Evolutionary conservation across 1,284 basidiomycete genomes (phyloP).

Genomic region (Cryptococcus floricola): DNA sequence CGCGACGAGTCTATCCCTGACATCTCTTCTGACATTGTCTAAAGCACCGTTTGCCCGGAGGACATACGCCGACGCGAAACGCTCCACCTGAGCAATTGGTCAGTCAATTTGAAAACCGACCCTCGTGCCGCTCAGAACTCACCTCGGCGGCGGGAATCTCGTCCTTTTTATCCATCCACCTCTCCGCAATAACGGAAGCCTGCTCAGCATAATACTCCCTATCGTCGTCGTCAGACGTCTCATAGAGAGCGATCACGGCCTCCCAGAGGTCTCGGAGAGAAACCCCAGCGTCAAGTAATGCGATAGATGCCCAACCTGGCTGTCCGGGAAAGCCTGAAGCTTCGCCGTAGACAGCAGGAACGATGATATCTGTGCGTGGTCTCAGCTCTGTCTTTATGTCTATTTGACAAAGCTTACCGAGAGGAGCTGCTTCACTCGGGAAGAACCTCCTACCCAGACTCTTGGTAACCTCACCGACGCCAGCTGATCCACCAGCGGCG

Average conservation of each 20-base stretch:
- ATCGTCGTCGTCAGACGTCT: constrained; percentile 32
- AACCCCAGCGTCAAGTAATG: constrained; percentile 38
- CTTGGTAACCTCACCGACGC: constrained; percentile 53
- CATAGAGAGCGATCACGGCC: constrained; percentile 25
- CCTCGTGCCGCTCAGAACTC: constrained; percentile 4
- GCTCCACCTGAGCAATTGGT: constrained; percentile 25
- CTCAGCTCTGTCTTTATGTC: background rate
- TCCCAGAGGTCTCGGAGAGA: constrained; percentile 40
- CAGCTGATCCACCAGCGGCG: constrained; percentile 44
- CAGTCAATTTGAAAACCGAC: background rate
- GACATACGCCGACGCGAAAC: constrained; percentile 38
- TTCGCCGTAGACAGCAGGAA: constrained; percentile 33
- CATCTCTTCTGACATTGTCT: constrained; percentile 23
- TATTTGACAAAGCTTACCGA: constrained; percentile 59
- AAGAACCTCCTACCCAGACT: constrained; percentile 78
- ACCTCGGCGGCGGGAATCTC: constrained; percentile 40
- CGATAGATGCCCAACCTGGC: constrained; percentile 33
- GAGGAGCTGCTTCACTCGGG: constrained; percentile 86
- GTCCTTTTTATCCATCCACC: constrained; percentile 24
- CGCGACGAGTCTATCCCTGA: constrained; percentile 29
- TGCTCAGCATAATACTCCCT: constrained; percentile 44
- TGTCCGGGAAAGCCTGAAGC: background rate
- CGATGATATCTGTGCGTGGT: constrained; percentile 31
- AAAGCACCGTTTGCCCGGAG: constrained; percentile 21
- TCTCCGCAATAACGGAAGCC: constrained; percentile 27